Evolutionary conservation across 345 rosid genomes (phyloP), one percentile per base, ranked within the genome.

Genomic region (Turritis glabra): DNA sequence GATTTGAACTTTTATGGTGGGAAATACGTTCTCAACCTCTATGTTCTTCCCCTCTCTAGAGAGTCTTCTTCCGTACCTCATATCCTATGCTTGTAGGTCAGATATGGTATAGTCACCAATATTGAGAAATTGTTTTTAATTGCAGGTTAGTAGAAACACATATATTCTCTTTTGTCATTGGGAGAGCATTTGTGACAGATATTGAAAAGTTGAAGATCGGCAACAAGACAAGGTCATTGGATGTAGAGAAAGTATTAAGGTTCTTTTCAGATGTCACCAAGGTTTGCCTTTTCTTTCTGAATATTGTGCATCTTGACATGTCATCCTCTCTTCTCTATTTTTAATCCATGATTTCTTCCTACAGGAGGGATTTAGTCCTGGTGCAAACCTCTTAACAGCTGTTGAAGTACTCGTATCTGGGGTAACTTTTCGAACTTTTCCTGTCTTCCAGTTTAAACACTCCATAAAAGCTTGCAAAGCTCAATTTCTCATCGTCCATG

Each of bases 71-170:
- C 58, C 22, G 21, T 32, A 35, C 58, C 43, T 53, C 59, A 7
- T 54, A 69, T 60, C 75, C 37, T 44, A 26, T 60, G 38, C 38
- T 52, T 19, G 51, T 74, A 62, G 69, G 64, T 74, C 59, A 37
- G 18, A 67, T 46, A 41, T 43, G 40, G 73, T 57, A 50, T 60
- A 38, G 71, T 80, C 70, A 73, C 70, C 64, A 53, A 75, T 79
- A 47, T 62, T 80, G 78, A 72, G 63, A 64, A 47, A 69, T 81
- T 71, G 72, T 29, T 58, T 41, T 80, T 79, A 37, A 77, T 77
- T 69, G 69, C 99, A 96, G 99, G 97, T 85, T 96, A 88, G 98
- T 92, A 75, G 99, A 96, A 86, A 92, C 98, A 78, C 99, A 96
- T 53, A 85, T 96, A 75, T 96, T 96, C 88, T 92, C 91, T 51